A percentile compares a stretch with the other conserved stretches of the same genome.
Evolutionary conservation across 2,329 filamentous ascomycete genomes (phyloP).

Genomic region (Aspergillus viridinutans): DNA sequence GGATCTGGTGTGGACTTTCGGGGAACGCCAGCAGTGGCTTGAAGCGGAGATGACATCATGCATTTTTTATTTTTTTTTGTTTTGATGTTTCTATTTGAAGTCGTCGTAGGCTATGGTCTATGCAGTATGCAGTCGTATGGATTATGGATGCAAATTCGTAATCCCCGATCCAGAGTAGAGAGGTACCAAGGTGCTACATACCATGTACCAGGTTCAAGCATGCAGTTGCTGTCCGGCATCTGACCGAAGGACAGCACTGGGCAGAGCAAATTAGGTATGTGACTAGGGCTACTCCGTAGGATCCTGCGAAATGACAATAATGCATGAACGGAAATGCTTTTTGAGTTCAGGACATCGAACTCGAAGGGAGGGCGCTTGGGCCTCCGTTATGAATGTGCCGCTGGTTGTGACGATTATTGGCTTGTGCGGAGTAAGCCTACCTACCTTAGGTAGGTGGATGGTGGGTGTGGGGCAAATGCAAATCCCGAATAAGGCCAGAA

Average conservation of each 20-base stretch:
- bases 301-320: neutral
- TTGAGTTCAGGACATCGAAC: neutral
- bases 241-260: neutral
- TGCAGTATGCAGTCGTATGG: neutral
- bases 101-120: neutral
- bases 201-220: neutral
- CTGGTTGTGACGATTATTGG: too few relatives aligned
- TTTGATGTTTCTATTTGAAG: neutral
- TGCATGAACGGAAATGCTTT: neutral
- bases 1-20: neutral
- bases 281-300: neutral
- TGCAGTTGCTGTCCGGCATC: neutral
- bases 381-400: too few relatives aligned
- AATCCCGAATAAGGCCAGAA: neutral
- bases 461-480: neutral
- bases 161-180: neutral
- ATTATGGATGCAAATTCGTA: neutral
- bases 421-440: too few relatives aligned
- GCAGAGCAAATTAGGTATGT: neutral
- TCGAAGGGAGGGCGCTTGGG: too few relatives aligned
- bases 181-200: neutral
- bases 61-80: neutral
- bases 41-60: neutral
- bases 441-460: too few relatives aligned
- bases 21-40: neutral